Conservation (phyloP, 495 filamentous ascomycete genomes). For the Annulohypoxylon stygium region DNA sequence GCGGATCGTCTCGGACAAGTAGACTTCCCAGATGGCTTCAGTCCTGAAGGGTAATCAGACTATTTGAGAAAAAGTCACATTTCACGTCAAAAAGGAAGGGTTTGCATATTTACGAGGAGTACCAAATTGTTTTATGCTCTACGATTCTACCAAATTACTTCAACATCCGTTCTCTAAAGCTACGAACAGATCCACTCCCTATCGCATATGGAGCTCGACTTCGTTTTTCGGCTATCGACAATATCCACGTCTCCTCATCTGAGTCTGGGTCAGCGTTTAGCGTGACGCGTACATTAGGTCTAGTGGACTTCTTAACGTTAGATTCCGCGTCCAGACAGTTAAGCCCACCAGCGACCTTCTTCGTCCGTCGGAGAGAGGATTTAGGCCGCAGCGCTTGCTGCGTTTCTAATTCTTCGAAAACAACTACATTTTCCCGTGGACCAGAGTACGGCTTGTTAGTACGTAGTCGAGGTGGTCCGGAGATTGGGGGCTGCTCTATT, state of each 20-base stretch:
- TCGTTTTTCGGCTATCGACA: slow-evolving; percentile 17
- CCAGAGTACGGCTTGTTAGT: slow-evolving; percentile 36
- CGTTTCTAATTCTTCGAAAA: background rate
- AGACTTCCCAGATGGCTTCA: slow-evolving; percentile 45
- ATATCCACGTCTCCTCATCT: slow-evolving; percentile 42
- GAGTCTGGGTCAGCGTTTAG: background rate
- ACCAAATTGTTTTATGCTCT: slow-evolving; percentile 13
- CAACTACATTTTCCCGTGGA: slow-evolving; percentile 26
- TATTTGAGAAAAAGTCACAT: background rate
- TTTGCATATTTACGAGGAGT: background rate
- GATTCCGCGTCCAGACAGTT: background rate
- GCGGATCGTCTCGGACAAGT: slow-evolving; percentile 47
- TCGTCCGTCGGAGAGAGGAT: slow-evolving; percentile 28
- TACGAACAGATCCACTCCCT: slow-evolving; percentile 17
- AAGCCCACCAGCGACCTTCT: background rate
- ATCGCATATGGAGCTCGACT: background rate
- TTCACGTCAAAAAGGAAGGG: background rate
- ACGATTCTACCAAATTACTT: slow-evolving; percentile 12
- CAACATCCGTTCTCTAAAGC: slow-evolving; percentile 12
- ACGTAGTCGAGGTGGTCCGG: slow-evolving; percentile 8
- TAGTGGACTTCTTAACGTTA: background rate
- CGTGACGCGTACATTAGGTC: background rate
- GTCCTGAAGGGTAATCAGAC: slow-evolving; percentile 4
- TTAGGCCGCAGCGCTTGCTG: background rate
- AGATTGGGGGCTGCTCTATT: background rate